Conservation (phyloP, 805 yeast genomes). For the Pichia nanzhaoensis region DNA sequence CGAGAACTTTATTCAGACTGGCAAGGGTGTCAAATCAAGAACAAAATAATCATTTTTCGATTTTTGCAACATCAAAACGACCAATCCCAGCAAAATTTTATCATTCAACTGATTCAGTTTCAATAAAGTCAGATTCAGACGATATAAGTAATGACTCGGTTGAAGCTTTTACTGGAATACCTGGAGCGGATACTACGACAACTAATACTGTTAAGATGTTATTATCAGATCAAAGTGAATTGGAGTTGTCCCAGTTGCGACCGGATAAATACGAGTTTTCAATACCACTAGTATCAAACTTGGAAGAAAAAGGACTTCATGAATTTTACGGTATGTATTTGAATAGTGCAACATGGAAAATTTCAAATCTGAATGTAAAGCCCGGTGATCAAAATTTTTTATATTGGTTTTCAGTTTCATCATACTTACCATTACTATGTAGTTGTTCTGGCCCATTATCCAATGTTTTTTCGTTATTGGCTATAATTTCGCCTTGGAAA, state of each 20-base stretch:
- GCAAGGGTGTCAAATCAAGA: no score
- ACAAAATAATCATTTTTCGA: no score
- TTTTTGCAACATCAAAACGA: no score
- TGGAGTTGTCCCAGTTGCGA: no score
- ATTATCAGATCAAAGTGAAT: neutral
- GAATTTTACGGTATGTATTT: conserved; percentile 23
- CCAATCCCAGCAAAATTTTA: no score
- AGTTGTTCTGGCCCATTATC: conserved; percentile 78
- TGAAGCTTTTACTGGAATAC: neutral
- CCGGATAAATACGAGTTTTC: neutral
- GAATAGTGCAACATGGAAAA: conserved; percentile 27
- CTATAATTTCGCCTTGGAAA: conserved; percentile 64
- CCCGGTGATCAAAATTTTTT: conserved; percentile 30
- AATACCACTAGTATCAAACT: conserved; percentile 9
- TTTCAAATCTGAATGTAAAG: conserved; percentile 24
- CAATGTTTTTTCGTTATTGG: conserved; percentile 65
- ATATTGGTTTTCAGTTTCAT: conserved; percentile 59
- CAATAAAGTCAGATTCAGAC: no score
- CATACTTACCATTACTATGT: conserved; percentile 67
- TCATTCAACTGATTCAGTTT: no score
- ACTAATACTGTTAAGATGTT: neutral
- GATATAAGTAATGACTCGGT: neutral
- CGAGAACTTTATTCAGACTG: no score
- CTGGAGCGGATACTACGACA: neutral
- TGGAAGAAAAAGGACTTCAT: conserved; percentile 15